Evolutionary conservation across 1,284 basidiomycete genomes (phyloP), one percentile per base, ranked within the genome.

Genomic region (Sutorius eximius): DNA sequence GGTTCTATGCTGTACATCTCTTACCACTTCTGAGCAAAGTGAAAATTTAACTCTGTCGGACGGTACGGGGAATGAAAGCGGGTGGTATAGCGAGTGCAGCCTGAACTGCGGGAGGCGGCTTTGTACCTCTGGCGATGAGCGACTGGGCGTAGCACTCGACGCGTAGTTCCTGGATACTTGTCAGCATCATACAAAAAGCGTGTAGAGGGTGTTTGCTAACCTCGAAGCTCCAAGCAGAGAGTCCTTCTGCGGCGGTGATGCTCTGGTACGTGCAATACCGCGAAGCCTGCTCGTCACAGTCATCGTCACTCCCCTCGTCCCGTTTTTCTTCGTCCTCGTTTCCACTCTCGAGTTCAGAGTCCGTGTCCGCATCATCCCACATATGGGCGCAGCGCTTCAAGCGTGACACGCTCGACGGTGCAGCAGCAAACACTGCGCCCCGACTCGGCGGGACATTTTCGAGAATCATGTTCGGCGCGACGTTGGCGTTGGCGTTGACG

Each of bases 91-190:
- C 58, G 20, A 70, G 66, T 1, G 51, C 53, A 13, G 61, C 58
- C 7, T 45, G 56, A 30, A 22, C 33, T 0, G 51, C 68, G 4
- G 59, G 57, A 1, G 42, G 53, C 5, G 67, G 67, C 10, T n/a
- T 59, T 10, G 52, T 49, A 15, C 67, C 70, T 34, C 64, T 59
- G 0, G 67, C 67, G 45, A 69, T 15, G 36, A 55, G 55, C 2
- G 67, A 68, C 29, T 69, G 67, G 3, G 65, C 67, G 20, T 69
- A 69, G 32, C 70, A 71, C 55, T 69, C 67, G 5, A 50, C 51
- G 0, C 67, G 69, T 7, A 69, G 49, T 46, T 69, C 67, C 67
- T 68, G 12, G 3, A 30, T 22, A 11, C 11, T 2, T 0, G 8
- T 45, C 2, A 51, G 32, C 24, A 5, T 32, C n/a, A 16, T 16